Conservation (phyloP, 2,329 filamentous ascomycete genomes). For the Alternaria sp. region DNA sequence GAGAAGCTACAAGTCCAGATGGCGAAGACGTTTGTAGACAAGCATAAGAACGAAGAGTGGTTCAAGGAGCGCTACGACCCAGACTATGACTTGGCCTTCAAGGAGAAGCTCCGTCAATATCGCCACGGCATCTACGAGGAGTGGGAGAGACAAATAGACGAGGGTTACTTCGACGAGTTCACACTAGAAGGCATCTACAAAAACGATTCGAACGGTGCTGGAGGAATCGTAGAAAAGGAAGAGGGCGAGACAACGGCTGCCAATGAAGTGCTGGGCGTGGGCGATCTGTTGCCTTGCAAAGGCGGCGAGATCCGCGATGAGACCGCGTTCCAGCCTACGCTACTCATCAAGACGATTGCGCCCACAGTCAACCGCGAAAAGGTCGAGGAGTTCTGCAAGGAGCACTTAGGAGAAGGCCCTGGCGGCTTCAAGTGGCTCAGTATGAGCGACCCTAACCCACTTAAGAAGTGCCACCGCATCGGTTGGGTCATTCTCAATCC, state of each 20-base stretch:
- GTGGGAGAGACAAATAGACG: conserved; percentile 87
- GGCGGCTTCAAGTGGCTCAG: conserved; percentile 96
- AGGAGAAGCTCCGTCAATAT: conserved; percentile 77
- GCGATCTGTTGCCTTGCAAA: conserved; percentile 83
- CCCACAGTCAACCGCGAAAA: conserved; percentile 94
- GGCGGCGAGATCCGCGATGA: conserved; percentile 91
- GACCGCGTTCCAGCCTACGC: conserved; percentile 83
- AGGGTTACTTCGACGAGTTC: conserved; percentile 90
- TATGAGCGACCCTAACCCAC: conserved; percentile 93
- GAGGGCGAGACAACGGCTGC: conserved; percentile 91
- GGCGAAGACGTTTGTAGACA: conserved; percentile 86
- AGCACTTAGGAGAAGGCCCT: conserved; percentile 87
- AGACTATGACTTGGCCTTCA: conserved; percentile 77
- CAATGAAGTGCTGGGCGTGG: conserved; percentile 90
- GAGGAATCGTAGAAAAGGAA: conserved; percentile 88
- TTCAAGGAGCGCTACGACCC: conserved; percentile 94
- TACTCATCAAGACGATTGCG: conserved; percentile 97
- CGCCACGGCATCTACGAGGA: conserved; percentile 79
- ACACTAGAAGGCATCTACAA: conserved; percentile 94
- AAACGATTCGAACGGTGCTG: conserved; percentile 85
- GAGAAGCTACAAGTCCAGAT: conserved; percentile 72
- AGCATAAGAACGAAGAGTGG: conserved; percentile 97
- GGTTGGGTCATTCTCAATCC: conserved; percentile 98
- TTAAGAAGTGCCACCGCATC: conserved; percentile 96
- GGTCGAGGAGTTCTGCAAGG: conserved; percentile 91